Evolutionary conservation across 495 filamentous ascomycete species (phyloP), one percentile per base, ranked within the genome.

Genomic region (Parathielavia appendiculata): DNA sequence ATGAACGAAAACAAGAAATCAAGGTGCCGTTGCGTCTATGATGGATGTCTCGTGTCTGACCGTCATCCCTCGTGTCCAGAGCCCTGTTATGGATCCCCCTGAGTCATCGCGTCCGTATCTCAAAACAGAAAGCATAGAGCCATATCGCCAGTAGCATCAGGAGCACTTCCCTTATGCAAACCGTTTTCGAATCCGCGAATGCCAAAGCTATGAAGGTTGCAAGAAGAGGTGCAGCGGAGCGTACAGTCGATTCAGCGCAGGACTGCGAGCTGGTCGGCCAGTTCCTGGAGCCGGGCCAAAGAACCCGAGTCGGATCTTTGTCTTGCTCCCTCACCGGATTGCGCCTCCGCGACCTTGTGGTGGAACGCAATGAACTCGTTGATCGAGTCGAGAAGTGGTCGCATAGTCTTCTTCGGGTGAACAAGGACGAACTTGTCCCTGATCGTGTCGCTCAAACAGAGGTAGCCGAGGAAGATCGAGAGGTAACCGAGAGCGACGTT

Each of bases 401-500:
- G 68, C 4, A 96, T 72, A 13, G 75, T 86, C 44, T 79, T 79
- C 8, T 83, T 79, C 2, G 81, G 81, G 45, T 90, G 75, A 30
- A 71, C 76, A 7, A 70, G 43, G 63, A 74, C 34, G 30, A 92
- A 76, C 20, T 75, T 69, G 26, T 71, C 66, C 36, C 80, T 70
- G 13, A 83, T 81, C 32, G 76, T 73, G 13, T 65, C 48, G 51
- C 84, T 74, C 19, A 92, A 75, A 66, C 87, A 91, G 16, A 97
- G 77, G 50, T 87, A 89, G 30, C 89, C 86, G 12, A 99, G 75
- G 4, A 97, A 76, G 5, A 97, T 84, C 1, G 92, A 84, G 43
- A 99, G 78, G 65, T 96, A 99, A 30, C 95, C 95, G 57, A 92
- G 85, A 3, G 89, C 88, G 32, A 99, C 91, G 68, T 92, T 96